phyloP scores from a whole-genome alignment of 768 basidiomycete genomes.

The Amanita pallidorosea region DNA sequence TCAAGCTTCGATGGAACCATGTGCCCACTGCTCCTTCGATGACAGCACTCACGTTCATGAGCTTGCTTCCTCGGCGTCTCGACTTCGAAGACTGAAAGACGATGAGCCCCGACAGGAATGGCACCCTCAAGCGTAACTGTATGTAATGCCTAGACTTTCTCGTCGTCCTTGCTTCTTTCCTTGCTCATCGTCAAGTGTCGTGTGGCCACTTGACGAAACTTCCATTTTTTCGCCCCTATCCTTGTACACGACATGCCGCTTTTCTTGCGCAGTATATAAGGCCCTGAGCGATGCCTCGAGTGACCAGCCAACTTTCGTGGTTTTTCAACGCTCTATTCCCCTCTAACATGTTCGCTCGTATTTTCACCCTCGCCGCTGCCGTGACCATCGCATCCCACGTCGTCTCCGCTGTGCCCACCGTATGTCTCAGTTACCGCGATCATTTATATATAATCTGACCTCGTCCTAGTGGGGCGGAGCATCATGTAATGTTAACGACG shows the following conservation, averaged over 20 bases:
- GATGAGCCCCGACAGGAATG: neutral
- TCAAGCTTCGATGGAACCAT: neutral
- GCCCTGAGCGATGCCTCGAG: neutral
- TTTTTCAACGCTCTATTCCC: neutral
- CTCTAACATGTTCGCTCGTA: conserved; percentile 10
- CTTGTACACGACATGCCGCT: neutral
- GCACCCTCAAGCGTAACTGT: neutral
- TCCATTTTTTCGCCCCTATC: neutral
- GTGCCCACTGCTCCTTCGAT: neutral
- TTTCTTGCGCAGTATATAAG: neutral
- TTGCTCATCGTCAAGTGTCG: neutral
- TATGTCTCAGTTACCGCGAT: neutral
- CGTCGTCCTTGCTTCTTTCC: conserved; percentile 1
- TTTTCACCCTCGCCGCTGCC: conserved; percentile 3
- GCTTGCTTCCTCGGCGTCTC: neutral
- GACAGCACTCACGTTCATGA: neutral
- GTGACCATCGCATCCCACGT: conserved; percentile 15
- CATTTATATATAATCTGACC: neutral
- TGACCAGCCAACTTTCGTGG: neutral
- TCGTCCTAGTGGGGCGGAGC: conserved; percentile 7
- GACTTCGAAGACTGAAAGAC: neutral
- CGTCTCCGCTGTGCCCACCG: conserved; percentile 9
- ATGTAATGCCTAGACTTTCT: neutral
- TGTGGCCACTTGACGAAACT: neutral
- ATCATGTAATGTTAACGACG: conserved; percentile 12